Evolutionary conservation across 1,284 basidiomycete species (phyloP).

Genomic region (Melanopsichium pennsylvanicum): DNA sequence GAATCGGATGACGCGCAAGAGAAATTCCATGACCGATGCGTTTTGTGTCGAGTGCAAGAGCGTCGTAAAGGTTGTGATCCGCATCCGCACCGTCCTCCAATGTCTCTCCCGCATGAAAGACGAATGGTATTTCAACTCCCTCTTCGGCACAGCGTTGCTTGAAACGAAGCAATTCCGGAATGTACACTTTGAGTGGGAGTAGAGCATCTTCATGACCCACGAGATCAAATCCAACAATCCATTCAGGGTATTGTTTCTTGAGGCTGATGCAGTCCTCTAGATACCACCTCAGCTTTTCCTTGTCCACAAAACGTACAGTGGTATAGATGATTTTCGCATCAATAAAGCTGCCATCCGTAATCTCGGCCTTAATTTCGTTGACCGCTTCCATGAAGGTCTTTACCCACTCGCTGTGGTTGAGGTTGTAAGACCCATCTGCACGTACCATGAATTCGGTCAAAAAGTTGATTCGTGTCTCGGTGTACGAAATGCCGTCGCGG

Average conservation of each 20-base stretch:
- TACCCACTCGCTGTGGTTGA: constrained; percentile 74
- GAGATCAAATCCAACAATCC: constrained; percentile 80
- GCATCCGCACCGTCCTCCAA: constrained; percentile 74
- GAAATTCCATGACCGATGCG: constrained; percentile 82
- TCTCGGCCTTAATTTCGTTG: constrained; percentile 67
- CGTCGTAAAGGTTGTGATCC: constrained; percentile 80
- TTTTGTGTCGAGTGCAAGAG: constrained; percentile 77
- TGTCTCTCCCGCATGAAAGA: constrained; percentile 82
- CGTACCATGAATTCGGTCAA: constrained; percentile 72
- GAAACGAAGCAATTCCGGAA: constrained; percentile 74
- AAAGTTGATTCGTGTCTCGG: constrained; percentile 78
- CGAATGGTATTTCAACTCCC: constrained; percentile 76
- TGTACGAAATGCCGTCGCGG: constrained; percentile 77
- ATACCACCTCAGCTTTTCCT: constrained; percentile 74
- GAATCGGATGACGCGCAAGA: constrained; percentile 75
- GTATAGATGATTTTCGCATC: constrained; percentile 70
- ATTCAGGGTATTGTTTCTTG: constrained; percentile 77
- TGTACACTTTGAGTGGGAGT: constrained; percentile 74
- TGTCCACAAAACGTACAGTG: constrained; percentile 72
- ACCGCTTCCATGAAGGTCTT: constrained; percentile 72
- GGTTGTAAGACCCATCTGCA: constrained; percentile 71
- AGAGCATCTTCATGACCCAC: constrained; percentile 78
- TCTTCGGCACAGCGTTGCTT: constrained; percentile 71
- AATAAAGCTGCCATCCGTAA: constrained; percentile 22
- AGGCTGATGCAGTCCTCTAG: constrained; percentile 77